Evolutionary conservation across 2,329 filamentous ascomycete genomes (phyloP), one percentile per base, ranked within the genome.

Genomic region (Bipolaris victoriae): DNA sequence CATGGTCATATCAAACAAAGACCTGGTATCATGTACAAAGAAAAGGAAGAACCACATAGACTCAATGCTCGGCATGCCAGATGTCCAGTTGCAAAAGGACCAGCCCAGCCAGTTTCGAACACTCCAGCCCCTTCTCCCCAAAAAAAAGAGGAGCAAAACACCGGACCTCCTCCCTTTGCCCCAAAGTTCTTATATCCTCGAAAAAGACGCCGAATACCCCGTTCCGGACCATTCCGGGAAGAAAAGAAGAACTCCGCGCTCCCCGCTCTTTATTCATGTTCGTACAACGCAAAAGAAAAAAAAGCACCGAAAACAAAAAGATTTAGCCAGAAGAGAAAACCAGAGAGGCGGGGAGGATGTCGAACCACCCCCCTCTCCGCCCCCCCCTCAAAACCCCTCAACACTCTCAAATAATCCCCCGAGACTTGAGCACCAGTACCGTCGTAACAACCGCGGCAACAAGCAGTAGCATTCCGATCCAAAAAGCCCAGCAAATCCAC

Each of bases 401-500:
- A 31, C 6, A 15, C 20, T 0, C 13, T 68, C 58, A 74, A 15
- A 75, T 68, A 16, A 75, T 67, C 18, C 57, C 52, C 50, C 61
- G 69, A 24, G 62, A 60, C 54, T 74, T 70, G 55, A 81, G 53
- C 72, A 81, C 80, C 57, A 84, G 71, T 0, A 84, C 67, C 0
- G 80, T 70, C 1, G 80, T 75, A 10, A 83, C 78, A 1, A 81
- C 70, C 0, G 74, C 80, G 0, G 76, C 78, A 0, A 83, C 72
- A 9, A 84, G 51, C 2, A 77, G 72, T n/a, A 80, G 63, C 48
- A 82, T 73, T n/a, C 64, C 62, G 2, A 79, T 55, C 81, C 80
- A 83, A 66, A 82, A 83, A 13, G 64, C 59, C 73, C 76, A 81
- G 64, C 80, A 83, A 49, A 85, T 76, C 49, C 78, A 78, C 20